These are phyloP conservation scores for Candida succiphila DNA, from an alignment of 805 yeast species.

Conservation along the genomic window DNA sequence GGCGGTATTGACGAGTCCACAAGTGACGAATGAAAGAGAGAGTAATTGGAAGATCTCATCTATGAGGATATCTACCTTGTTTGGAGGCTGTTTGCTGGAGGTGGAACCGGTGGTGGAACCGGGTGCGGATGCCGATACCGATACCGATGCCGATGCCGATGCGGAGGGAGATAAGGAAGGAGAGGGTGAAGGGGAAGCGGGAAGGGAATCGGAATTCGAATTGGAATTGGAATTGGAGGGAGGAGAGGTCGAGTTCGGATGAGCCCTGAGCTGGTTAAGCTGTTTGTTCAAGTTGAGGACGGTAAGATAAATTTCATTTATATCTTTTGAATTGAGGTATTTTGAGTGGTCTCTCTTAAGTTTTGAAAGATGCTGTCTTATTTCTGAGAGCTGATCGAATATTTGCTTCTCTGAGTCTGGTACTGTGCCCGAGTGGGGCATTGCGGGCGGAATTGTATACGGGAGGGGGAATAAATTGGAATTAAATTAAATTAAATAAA, in stretches of 20 bases:
- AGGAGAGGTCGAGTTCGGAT: too few relatives aligned
- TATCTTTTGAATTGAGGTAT: conserved; percentile 59
- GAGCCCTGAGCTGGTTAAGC: conserved; percentile 39
- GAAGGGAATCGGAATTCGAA: conserved; percentile 1
- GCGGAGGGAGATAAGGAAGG: background rate
- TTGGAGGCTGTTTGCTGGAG: conserved; percentile 19
- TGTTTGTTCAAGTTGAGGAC: conserved; percentile 47
- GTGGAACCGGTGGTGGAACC: background rate
- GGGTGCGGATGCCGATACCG: conserved; percentile 23
- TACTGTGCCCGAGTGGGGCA: conserved; percentile 18
- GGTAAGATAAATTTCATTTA: conserved; percentile 46
- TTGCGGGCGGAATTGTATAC: too few relatives aligned
- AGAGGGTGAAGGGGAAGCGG: background rate
- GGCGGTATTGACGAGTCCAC: conserved; percentile 82
- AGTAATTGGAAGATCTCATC: conserved; percentile 88
- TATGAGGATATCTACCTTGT: conserved; percentile 57
- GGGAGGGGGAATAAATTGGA: too few relatives aligned
- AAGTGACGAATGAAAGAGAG: conserved; percentile 81
- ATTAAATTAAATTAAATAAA: too few relatives aligned
- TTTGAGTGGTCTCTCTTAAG: conserved; percentile 57
- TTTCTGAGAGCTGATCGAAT: conserved; percentile 28
- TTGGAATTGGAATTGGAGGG: too few relatives aligned
- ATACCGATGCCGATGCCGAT: conserved; percentile 17
- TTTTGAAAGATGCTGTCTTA: conserved; percentile 31
- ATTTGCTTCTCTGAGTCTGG: conserved; percentile 23